Evolutionary conservation across 2,329 filamentous ascomycete species (phyloP), one percentile per base, ranked within the genome.

Genomic region (Alternaria gaisen): DNA sequence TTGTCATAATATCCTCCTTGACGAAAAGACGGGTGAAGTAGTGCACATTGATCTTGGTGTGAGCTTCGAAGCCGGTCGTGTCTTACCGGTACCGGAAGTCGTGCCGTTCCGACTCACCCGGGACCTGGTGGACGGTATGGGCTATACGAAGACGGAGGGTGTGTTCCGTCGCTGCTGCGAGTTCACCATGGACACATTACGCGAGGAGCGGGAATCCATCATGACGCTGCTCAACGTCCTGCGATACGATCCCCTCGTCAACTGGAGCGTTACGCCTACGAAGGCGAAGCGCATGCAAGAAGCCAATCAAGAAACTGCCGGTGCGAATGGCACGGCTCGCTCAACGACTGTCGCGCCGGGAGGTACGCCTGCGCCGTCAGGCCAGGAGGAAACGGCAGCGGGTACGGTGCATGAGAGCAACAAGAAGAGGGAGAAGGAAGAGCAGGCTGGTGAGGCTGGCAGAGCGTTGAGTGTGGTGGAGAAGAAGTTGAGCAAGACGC

Each of bases 161-260:
- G 93, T 98, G 0, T 99, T 98, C 82, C 88, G 95, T 8, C 88
- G 96, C n/a, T 98, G 94, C 80, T 99, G 95, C 78, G 96, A 99
- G 77, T 98, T 98, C 77, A 98, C 94, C 0, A 87, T 99, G 32
- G 93, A 97, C 64, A 94, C 96, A 2, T 83, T 99, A 36, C 90
- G 95, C n/a, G 91, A 97, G 71, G 95, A 99, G 77, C 92, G 92
- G 12, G 96, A 97, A 76, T 94, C 91, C 44, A 99, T 99, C 81
- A 98, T 97, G 94, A 98, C 95, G 0, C 93, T 99, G 54, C 87
- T 99, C 20, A 96, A 99, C 74, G 96, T 99, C 22, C 83, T 99
- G 60, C 91, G 96, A n/a, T 98, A 97, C 79, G 95, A 99, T 83
- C 96, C 95, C 1, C 82, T 99, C 63, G 97, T 98, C 78, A 95